Evolutionary conservation across 2,329 filamentous ascomycete genomes (phyloP).

Genomic region (Colletotrichum sp.): DNA sequence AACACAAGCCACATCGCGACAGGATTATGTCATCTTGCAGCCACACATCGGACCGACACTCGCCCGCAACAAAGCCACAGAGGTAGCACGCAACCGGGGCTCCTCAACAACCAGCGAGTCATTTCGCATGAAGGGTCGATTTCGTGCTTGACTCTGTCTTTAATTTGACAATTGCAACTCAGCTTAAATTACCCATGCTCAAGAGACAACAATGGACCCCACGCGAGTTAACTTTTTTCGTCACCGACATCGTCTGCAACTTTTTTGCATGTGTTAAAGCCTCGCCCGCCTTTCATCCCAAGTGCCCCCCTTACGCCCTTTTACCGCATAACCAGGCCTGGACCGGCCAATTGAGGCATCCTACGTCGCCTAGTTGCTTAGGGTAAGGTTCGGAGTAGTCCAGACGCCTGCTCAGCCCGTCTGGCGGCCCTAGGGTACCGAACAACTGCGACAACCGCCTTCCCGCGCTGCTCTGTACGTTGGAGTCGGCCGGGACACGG

Average conservation of each 20-base stretch:
- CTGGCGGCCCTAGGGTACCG: not conserved
- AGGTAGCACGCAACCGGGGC: not conserved
- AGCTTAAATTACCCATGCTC: constrained; percentile 1
- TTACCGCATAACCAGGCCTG: not conserved
- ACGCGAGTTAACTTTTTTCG: constrained; percentile 15
- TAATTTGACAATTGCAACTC: constrained; percentile 10
- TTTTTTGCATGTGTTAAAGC: constrained; percentile 8
- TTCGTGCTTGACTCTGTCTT: constrained; percentile 1
- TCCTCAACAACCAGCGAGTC: constrained; percentile 6
- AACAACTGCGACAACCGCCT: constrained; percentile 2
- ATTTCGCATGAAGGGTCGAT: not conserved
- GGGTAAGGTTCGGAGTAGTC: not conserved
- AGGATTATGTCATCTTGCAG: not conserved
- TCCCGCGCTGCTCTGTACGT: not conserved
- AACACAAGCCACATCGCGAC: not conserved
- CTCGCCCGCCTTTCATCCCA: not conserved
- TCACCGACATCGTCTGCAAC: constrained; percentile 5
- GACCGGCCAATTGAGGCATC: constrained; percentile 5
- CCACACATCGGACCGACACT: not conserved
- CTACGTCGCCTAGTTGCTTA: constrained; percentile 10
- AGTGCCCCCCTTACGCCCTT: not conserved
- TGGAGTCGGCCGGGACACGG: not conserved
- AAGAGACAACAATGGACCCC: constrained; percentile 9
- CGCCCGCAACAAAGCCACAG: not conserved
- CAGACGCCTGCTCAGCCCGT: not conserved